Conservation (phyloP, 352 stramenopile genomes). For the Phytophthora citricola region DNA sequence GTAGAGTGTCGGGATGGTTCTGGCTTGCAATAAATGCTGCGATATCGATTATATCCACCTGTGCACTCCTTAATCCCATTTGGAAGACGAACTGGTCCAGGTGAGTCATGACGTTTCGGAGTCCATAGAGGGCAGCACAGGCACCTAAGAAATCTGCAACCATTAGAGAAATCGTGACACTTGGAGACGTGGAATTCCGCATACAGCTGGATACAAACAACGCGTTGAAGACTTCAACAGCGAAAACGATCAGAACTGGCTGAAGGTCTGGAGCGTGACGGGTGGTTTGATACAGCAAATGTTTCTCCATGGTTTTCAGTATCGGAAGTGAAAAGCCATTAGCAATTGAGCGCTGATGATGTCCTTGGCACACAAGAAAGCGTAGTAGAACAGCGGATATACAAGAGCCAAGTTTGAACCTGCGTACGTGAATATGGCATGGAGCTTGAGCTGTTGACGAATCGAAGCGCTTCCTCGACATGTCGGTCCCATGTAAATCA, state of each 20-base stretch:
- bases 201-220: conserved; percentile 46
- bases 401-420: conserved; percentile 22
- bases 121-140: conserved; percentile 8
- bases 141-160: conserved; percentile 28
- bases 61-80: conserved; percentile 9
- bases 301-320: conserved; percentile 32
- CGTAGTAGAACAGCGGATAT: conserved; percentile 34
- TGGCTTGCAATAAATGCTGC: conserved; percentile 17
- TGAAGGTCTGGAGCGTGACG: conserved; percentile 27
- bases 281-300: conserved; percentile 28
- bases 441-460: conserved; percentile 12
- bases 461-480: conserved; percentile 5
- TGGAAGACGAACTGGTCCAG: conserved; percentile 19
- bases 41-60: conserved; percentile 19
- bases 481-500: conserved; percentile 19
- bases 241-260: conserved; percentile 32
- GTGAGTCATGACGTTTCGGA: conserved; percentile 13
- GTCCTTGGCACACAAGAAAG: conserved; percentile 17
- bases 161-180: conserved; percentile 33
- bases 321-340: conserved; percentile 24
- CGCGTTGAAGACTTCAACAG: conserved; percentile 43
- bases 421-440: conserved; percentile 23
- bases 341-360: conserved; percentile 23
- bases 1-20: conserved; percentile 8
- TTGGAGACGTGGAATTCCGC: conserved; percentile 31